Evolutionary conservation across 306 rosid genomes (phyloP), one percentile per base, ranked within the genome.

Genomic region (Aeschynomene evenia): DNA sequence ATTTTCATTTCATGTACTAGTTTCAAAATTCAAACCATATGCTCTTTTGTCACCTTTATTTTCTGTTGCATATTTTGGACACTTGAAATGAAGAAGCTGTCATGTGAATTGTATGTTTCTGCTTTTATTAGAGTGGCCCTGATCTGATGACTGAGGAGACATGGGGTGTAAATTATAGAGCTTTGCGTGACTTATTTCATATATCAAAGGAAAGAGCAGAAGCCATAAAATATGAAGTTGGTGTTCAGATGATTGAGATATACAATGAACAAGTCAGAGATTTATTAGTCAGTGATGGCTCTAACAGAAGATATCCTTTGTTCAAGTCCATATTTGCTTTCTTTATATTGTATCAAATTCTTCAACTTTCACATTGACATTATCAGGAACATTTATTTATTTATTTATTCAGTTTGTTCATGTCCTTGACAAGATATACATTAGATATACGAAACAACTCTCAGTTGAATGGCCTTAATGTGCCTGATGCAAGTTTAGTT

Each of bases 241-340:
- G 88, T 26, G 98, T 94, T 34, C 98, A 90, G 77, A 94, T 94
- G 97, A 94, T 94, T 51, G 98, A 94, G 78, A 94, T 94, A 74
- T 94, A 94, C 80, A 91, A 91, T 63, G 99, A 94, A 71, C 95
- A 91, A 87, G 99, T 94, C 77, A 91, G 99, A 83, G 97, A 94
- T 77, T 78, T 94, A 67, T 66, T 94, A 79, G 97, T 94, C 80
- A 88, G 83, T 53, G 91, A 91, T 80, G 95, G 99, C 39, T 91
- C 97, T 56, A 85, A 69, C 74, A 94, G 95, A 87, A 91, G 95
- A 91, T 94, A 94, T 94, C 99, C 91, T 94, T 94, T 97, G 86
- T 94, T 85, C 60, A 73, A 51, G 4, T 23, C 40, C 65, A 43
- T 71, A 40, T 49, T 59, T 20, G 2, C 61, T 50, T 10, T 77